A percentile compares a stretch with the other conserved stretches of the same genome.
Evolutionary conservation across 2,329 filamentous ascomycete species (phyloP).

Genomic region (Hymenoscyphus scutula): DNA sequence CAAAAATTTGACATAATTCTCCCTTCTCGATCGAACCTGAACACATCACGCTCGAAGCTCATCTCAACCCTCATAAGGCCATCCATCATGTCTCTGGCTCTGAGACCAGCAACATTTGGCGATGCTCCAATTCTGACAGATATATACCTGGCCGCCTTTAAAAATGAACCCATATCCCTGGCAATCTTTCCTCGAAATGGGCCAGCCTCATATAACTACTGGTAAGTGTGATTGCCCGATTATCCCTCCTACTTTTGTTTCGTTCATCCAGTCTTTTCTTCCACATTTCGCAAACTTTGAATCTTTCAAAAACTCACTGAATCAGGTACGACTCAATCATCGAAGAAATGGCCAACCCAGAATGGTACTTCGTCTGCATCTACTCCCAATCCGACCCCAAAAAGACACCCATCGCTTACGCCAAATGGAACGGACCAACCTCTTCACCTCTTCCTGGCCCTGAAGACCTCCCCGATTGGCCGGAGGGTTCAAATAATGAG

Average conservation of each 20-base stretch:
- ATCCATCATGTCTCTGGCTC: constrained; percentile 25
- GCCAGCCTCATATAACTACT: constrained; percentile 36
- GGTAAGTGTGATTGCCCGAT: too few relatives aligned
- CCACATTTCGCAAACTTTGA: too few relatives aligned
- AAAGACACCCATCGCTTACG: constrained; percentile 42
- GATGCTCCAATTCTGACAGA: constrained; percentile 44
- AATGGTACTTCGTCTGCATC: constrained; percentile 33
- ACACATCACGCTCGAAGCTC: neutral
- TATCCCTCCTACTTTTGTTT: too few relatives aligned
- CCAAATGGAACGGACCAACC: constrained; percentile 44
- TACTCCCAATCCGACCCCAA: constrained; percentile 26
- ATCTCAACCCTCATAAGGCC: neutral
- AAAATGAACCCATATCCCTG: constrained; percentile 38
- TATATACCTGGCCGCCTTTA: constrained; percentile 48
- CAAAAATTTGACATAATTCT: neutral
- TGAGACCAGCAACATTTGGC: constrained; percentile 41
- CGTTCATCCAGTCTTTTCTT: too few relatives aligned
- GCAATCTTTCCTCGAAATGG: constrained; percentile 39
- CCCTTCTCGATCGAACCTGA: neutral
- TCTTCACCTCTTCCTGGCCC: constrained; percentile 29
- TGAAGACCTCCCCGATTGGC: constrained; percentile 39
- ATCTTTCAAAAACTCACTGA: too few relatives aligned
- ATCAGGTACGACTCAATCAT: constrained; percentile 29
- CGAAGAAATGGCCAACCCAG: constrained; percentile 42
- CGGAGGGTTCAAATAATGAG: constrained; percentile 39